These are phyloP conservation scores for Chaetomidium leptoderma DNA, from an alignment of 495 filamentous ascomycete genomes.

Conservation along the genomic window DNA sequence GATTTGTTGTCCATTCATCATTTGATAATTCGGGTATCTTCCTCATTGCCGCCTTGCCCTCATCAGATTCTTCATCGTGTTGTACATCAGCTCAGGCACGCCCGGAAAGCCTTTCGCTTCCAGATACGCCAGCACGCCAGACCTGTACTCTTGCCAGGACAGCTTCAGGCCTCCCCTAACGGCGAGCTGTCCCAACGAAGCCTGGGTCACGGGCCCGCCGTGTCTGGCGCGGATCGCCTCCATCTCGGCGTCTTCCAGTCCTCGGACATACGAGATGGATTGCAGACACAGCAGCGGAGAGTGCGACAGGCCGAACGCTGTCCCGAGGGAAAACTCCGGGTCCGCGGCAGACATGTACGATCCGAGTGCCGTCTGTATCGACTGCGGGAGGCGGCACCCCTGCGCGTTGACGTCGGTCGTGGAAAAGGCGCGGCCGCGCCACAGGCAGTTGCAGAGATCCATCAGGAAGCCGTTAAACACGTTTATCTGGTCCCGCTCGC, in stretches of 20 bases:
- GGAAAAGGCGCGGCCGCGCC: slow-evolving; percentile 73
- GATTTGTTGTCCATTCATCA: not conserved
- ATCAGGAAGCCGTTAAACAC: slow-evolving; percentile 83
- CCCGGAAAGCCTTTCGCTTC: slow-evolving; percentile 62
- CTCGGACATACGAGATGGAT: slow-evolving; percentile 64
- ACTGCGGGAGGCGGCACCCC: slow-evolving; percentile 61
- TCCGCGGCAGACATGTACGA: slow-evolving; percentile 40
- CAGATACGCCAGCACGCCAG: slow-evolving; percentile 68
- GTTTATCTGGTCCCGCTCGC: slow-evolving; percentile 54
- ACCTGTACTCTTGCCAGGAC: slow-evolving; percentile 68
- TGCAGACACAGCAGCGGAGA: slow-evolving; percentile 61
- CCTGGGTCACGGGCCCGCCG: slow-evolving; percentile 72
- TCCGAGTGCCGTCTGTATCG: slow-evolving; percentile 46
- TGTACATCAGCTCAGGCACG: slow-evolving; percentile 70
- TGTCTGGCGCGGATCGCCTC: slow-evolving; percentile 51
- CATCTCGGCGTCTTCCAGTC: slow-evolving; percentile 55
- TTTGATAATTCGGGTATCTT: not conserved
- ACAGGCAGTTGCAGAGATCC: slow-evolving; percentile 84
- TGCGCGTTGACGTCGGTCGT: slow-evolving; percentile 63
- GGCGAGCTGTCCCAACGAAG: slow-evolving; percentile 56
- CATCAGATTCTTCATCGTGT: slow-evolving; percentile 73
- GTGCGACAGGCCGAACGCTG: slow-evolving; percentile 66
- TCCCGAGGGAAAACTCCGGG: slow-evolving; percentile 45
- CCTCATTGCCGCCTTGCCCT: slow-evolving; percentile 27
- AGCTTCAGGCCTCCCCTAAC: slow-evolving; percentile 66